Evolutionary conservation across 768 basidiomycete species (phyloP), one percentile per base, ranked within the genome.

Genomic region (Tricholoma saponaceum): DNA sequence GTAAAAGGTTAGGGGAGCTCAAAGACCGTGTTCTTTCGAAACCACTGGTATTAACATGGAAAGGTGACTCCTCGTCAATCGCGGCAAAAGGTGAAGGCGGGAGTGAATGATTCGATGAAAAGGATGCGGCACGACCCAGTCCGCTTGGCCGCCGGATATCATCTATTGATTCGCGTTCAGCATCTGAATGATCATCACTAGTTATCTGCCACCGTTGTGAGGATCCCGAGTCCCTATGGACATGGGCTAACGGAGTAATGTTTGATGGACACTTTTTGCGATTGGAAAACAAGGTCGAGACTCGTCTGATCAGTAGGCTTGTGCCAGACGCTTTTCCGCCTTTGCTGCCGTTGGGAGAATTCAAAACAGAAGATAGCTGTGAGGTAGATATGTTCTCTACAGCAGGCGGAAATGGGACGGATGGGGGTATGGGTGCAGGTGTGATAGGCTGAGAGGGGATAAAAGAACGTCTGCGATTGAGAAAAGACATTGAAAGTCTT

Each of bases 101-200:
- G 12, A 75, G 57, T 8, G 76, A 74, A 8, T 65, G 66, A 32
- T 71, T 68, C 5, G 75, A 76, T 0, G 64, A 66, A 16, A 76
- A 62, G 2, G 77, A 75, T 0, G 67, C 70, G 6, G 74, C 66
- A 30, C 75, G 70, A 22, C 79, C 79, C 12, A 80, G 64, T 5
- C 77, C 79, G 62, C 79, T 80, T 6, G 79, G 79, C 44, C 75
- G 62, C 25, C 79, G 75, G 53, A 80, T 80, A 30, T 80, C 77
- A 49, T 77, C 76, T 6, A 64, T 53, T 8, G 64, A 63, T 1
- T 65, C 62, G n/a, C 58, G 56, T 13, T 64, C 64, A 20, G 61
- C 59, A 12, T 57, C 55, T 9, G 63, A 63, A 33, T 58, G 33
- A 28, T 41, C 54, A 32, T 58, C 56, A 28, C 39, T 57, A 18